These are phyloP conservation scores for Annulohypoxylon stygium DNA, from an alignment of 495 filamentous ascomycete species.

Conservation along the genomic window DNA sequence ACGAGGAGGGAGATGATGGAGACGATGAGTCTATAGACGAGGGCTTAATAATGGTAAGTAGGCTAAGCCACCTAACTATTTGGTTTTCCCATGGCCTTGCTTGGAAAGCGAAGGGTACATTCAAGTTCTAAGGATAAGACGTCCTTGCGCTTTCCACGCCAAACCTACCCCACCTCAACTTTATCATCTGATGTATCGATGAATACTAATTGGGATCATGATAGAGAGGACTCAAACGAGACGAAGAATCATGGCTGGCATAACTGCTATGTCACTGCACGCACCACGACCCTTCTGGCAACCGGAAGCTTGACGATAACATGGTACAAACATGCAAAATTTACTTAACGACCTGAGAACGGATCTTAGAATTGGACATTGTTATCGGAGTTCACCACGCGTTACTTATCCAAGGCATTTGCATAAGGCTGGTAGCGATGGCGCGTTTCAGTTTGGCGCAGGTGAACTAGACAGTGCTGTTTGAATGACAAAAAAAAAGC, in stretches of 20 bases:
- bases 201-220: conserved; percentile 23
- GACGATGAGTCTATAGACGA: conserved; percentile 59
- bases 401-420: conserved; percentile 25
- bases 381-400: neutral
- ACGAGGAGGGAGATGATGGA: conserved; percentile 46
- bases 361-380: neutral
- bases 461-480: conserved; percentile 5
- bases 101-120: neutral
- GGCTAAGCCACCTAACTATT: neutral
- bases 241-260: conserved; percentile 65
- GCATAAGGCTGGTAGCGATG: conserved; percentile 3
- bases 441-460: conserved; percentile 12
- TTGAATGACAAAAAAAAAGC: conserved; percentile 21
- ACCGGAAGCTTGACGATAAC: neutral
- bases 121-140: neutral
- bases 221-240: conserved; percentile 59
- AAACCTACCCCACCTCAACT: neutral
- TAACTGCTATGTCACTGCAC: conserved; percentile 32
- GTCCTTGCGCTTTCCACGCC: neutral
- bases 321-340: neutral
- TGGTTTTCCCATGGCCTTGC: no score
- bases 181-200: neutral
- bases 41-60: conserved; percentile 59
- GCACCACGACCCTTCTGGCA: neutral
- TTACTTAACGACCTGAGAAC: neutral